Base-by-base conservation (phyloP, 768 basidiomycete species). In the Sarcodon aspratus region DNA sequence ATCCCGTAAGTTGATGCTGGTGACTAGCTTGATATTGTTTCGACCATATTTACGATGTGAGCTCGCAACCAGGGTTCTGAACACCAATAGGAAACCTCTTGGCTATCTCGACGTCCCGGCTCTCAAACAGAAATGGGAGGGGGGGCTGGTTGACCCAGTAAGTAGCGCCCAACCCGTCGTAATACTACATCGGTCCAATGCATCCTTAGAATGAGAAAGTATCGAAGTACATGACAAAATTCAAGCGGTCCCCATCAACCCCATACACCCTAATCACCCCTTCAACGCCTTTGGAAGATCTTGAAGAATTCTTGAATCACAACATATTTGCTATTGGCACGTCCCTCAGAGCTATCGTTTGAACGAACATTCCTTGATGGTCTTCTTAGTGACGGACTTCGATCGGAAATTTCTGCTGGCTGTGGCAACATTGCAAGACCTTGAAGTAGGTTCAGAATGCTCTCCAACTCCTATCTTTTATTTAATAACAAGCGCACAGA, bases 201-300 rank as follows among this genome's bases (percentile, higher is more conserved):
- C 36, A 4, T 43, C 6, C 13, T 21, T 48, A 91, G 85, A 69
- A 71, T 54, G 91, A 91, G 59, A 80, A 78, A 56, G 80, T 93
- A 15, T 67, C 69, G 46, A 60, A 74, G 43, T 78, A 80, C 62
- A 87, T 88, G 80, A 78, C 72, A 35, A 82, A 74, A 55, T 92
- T 92, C 69, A 73, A 79, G 56, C 79, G 87, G 33, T 71, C 70
- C 6, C 63, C 74, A 8, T 53, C 51, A 17, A 66, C 82, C 48
- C 81, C 83, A 3, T 91, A 91, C 63, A 82, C 79, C 10, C 65
- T 85, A 48, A 88, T 95, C 55, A 89, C 89, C 1, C 90, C 91
- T 1, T 67, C 76, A 42, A 85, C 91, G 6, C 75, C 87, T 2
- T 72, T 95, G 9, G 75, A 76, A 0, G 87, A 90, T 10, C 70